These are phyloP conservation scores for Eimeria acervulina DNA, from an alignment of 169 alveolate genomes.

Conservation along the genomic window DNA sequence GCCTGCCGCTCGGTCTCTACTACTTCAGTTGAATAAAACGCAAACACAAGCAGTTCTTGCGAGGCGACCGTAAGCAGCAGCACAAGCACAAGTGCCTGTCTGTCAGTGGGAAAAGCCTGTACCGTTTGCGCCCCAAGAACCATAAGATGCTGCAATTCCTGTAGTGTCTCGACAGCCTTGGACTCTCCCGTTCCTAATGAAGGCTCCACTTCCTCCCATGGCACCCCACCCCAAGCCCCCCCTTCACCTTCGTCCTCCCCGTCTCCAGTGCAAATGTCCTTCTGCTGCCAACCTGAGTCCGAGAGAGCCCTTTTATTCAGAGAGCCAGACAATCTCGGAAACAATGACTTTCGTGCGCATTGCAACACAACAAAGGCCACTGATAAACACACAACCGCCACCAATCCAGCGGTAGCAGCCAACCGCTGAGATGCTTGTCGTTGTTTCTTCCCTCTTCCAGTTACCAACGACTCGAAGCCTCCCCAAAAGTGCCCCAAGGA, in stretches of 20 bases:
- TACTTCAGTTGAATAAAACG: not conserved
- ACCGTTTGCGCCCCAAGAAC: not conserved
- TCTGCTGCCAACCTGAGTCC: not conserved
- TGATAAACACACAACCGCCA: conserved; percentile 1
- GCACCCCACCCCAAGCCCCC: not conserved
- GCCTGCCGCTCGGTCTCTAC: not conserved
- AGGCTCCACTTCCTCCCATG: not conserved
- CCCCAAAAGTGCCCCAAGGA: not conserved
- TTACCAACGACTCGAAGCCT: not conserved
- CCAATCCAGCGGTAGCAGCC: not conserved
- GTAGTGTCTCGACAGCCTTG: not conserved
- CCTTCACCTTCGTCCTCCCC: not conserved
- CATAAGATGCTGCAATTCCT: not conserved
- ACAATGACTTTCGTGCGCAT: not conserved
- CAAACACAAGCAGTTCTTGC: not conserved
- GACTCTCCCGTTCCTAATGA: not conserved
- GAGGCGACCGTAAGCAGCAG: not conserved
- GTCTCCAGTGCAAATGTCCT: not conserved
- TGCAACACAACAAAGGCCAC: not conserved
- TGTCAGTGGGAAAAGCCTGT: not conserved
- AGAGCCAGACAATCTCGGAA: not conserved
- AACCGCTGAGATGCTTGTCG: not conserved
- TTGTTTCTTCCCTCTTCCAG: not conserved
- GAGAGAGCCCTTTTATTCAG: not conserved
- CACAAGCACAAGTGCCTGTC: not conserved